Percentiles rank a stretch among this genome's conserved stretches.
Evolutionary conservation across 805 yeast genomes (phyloP).

Genomic region (Starmerella bombicola): DNA sequence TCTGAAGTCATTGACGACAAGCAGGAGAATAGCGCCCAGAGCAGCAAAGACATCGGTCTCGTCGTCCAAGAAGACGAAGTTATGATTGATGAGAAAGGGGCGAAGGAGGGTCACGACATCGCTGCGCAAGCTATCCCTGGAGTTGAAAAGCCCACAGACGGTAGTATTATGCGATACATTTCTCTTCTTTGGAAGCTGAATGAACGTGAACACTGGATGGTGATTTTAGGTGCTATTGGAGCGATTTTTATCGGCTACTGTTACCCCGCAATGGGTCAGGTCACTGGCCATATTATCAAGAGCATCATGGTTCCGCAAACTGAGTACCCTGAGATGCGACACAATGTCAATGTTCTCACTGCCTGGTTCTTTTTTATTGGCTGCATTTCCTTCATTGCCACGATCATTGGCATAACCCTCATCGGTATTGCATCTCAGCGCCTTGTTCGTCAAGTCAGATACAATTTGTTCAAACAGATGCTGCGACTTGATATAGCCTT

Average conservation of each 20-base stretch:
- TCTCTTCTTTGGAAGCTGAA: constrained; percentile 23
- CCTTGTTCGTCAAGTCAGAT: constrained; percentile 29
- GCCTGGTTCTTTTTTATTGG: constrained; percentile 31
- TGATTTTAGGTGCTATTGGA: constrained; percentile 23
- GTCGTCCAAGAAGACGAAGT: constrained; percentile 1
- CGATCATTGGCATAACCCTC: constrained; percentile 20
- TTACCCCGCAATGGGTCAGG: constrained; percentile 30
- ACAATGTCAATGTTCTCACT: constrained; percentile 27
- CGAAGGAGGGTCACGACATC: constrained; percentile 14
- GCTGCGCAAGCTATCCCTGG: constrained; percentile 19
- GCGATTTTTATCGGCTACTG: constrained; percentile 30
- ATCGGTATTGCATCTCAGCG: constrained; percentile 26
- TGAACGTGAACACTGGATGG: constrained; percentile 20
- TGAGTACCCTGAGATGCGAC: constrained; percentile 28
- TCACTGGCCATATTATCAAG: constrained; percentile 30
- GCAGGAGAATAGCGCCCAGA: neutral
- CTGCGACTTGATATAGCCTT: constrained; percentile 31
- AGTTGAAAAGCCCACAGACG: constrained; percentile 11
- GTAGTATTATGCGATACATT: constrained; percentile 7
- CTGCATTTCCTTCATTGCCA: constrained; percentile 23
- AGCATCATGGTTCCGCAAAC: constrained; percentile 29
- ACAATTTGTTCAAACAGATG: constrained; percentile 26
- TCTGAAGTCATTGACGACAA: neutral
- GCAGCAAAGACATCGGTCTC: neutral
- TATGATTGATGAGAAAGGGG: constrained; percentile 12